Evolutionary conservation across 2,329 filamentous ascomycete genomes (phyloP).

Genomic region (Thermothelomyces thermophilus): DNA sequence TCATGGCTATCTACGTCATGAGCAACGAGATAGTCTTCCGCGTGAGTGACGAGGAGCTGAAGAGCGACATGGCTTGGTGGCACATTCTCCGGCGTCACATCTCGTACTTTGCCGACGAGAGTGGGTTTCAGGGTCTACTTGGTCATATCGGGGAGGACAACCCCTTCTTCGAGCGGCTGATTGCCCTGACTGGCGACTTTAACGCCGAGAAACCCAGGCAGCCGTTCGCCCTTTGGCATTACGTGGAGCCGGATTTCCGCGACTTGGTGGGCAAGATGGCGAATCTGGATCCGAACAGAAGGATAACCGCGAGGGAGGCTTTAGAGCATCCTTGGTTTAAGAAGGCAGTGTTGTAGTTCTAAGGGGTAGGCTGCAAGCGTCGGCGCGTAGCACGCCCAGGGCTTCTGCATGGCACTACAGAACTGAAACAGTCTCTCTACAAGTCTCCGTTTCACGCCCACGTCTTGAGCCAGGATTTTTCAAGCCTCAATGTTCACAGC

Average conservation of each 20-base stretch:
- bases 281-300: slow-evolving; percentile 13
- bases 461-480: too few relatives aligned
- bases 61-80: slow-evolving; percentile 24
- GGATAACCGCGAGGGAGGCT: slow-evolving; percentile 17
- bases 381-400: too few relatives aligned
- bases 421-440: too few relatives aligned
- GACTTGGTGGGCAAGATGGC: slow-evolving; percentile 17
- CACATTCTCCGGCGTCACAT: slow-evolving; percentile 16
- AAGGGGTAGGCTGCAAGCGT: too few relatives aligned
- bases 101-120: slow-evolving; percentile 14
- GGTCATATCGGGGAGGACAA: slow-evolving; percentile 14
- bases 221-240: neutral
- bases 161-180: slow-evolving; percentile 1
- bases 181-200: slow-evolving; percentile 2
- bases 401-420: too few relatives aligned
- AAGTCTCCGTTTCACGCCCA: too few relatives aligned
- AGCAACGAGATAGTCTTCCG: slow-evolving; percentile 23
- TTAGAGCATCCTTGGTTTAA: slow-evolving; percentile 16
- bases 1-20: slow-evolving; percentile 31
- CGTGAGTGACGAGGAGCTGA: slow-evolving; percentile 20
- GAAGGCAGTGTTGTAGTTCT: too few relatives aligned
- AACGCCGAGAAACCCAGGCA: neutral
- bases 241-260: slow-evolving; percentile 7
- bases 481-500: too few relatives aligned
- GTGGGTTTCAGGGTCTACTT: slow-evolving; percentile 11